Evolutionary conservation across 495 filamentous ascomycete genomes (phyloP), one percentile per base, ranked within the genome.

Genomic region (Neurospora africana): DNA sequence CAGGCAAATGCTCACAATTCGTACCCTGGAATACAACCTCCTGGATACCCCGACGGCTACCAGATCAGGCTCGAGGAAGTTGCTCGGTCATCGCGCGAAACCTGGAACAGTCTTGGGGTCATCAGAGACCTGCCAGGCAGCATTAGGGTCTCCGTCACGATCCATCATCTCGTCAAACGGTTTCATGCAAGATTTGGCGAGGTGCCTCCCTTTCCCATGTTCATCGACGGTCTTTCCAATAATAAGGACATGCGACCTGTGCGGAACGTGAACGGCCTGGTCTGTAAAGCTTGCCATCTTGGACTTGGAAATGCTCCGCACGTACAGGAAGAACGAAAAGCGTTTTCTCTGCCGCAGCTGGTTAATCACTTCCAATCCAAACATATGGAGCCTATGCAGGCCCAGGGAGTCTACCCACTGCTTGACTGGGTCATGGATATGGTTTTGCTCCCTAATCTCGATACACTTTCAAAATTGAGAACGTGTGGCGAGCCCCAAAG

Each of bases 391-490:
- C 73, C 77, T 27, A 78, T 77, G 74, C 81, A 76, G 69, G 69
- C 43, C 23, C 72, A 33, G 40, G 71, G 35, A 27, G 58, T 47
- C 15, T 27, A 61, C 4, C 71, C 77, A 68, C 71, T 76, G 17
- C 78, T 84, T 19, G 86, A 93, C 78, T 94, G 91, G 91, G 85
- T 83, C 68, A 78, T 80, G 61, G 85, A 93, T 71, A 93, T 94
- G 91, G 86, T 94, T 69, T 83, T 90, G 73, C 83, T 91, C 33
- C 89, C 90, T 2, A 86, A 89, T 74, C 71, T 81, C 21, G 75
- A 81, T 15, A 71, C 83, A 10, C 80, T 92, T 47, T 78, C 81
- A 11, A 81, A 81, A 10, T 77, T 91, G 19, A 76, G 82, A 9
- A 76, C 82, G 70, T 78, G 84, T 10, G 78, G 80, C 68, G 72